phyloP scores from a whole-genome alignment of 768 basidiomycete genomes.

The Lactifluus volemus region DNA sequence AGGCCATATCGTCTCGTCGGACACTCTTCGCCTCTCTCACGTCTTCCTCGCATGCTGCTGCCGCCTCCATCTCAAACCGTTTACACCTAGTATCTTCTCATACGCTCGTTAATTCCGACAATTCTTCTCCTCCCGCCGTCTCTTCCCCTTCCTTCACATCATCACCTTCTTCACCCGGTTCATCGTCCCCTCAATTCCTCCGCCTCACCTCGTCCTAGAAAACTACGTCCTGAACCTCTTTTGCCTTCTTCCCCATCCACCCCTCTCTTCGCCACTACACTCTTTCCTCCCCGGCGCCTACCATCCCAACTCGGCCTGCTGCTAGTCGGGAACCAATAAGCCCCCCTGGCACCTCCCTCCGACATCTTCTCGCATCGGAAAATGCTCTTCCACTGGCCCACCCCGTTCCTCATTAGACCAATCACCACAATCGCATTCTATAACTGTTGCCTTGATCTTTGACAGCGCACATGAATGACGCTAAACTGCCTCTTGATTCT shows the following conservation, averaged over 20 bases:
- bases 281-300: constrained; percentile 1
- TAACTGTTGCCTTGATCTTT: no score
- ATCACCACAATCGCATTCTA: constrained; percentile 18
- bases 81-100: constrained; percentile 36
- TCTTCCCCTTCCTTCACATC: constrained; percentile 23
- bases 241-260: constrained; percentile 18
- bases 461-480: constrained; percentile 70
- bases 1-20: background rate
- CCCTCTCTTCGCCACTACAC: constrained; percentile 2
- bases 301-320: constrained; percentile 7
- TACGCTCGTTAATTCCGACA: constrained; percentile 18
- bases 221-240: constrained; percentile 21
- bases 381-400: constrained; percentile 29
- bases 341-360: constrained; percentile 43
- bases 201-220: constrained; percentile 20
- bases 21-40: no score
- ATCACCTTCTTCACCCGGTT: constrained; percentile 26
- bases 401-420: constrained; percentile 34
- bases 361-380: constrained; percentile 31
- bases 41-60: constrained; percentile 39
- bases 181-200: constrained; percentile 23
- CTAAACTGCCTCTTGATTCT: constrained; percentile 66
- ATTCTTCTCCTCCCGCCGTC: background rate
- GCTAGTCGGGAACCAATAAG: constrained; percentile 30
- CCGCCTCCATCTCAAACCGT: constrained; percentile 34